Conservation (phyloP, 805 yeast genomes). For the Yarrowia sp. region DNA sequence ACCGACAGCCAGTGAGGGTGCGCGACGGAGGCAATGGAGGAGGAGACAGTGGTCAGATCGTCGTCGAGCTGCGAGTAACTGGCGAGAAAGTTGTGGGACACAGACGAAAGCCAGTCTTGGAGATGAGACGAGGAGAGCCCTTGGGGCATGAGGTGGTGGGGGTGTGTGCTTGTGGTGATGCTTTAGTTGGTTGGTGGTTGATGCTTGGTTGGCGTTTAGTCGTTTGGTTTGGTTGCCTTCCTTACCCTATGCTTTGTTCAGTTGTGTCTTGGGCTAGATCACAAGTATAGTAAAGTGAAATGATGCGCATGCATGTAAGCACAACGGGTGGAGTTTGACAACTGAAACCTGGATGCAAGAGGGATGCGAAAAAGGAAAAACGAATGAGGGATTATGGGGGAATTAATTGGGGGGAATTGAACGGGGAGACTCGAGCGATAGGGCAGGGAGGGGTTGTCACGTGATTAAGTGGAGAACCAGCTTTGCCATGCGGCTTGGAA, state of each 20-base stretch:
- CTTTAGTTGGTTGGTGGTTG: too few species aligned
- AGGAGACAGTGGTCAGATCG: not conserved
- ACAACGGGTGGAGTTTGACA: too few species aligned
- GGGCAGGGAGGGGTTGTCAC: not conserved
- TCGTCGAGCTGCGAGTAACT: slow-evolving; percentile 36
- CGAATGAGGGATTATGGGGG: not conserved
- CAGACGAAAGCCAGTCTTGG: slow-evolving; percentile 35
- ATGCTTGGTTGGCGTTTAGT: too few species aligned
- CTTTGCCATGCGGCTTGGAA: slow-evolving; percentile 11
- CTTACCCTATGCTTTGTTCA: too few species aligned
- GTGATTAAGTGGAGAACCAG: not conserved
- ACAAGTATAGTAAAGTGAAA: slow-evolving; percentile 1
- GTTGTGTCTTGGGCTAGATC: not conserved
- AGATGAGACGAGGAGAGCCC: not conserved
- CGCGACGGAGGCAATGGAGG: slow-evolving; percentile 5
- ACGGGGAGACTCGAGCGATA: not conserved
- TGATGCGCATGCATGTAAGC: not conserved
- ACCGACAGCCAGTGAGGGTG: slow-evolving; percentile 4
- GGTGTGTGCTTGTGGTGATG: not conserved
- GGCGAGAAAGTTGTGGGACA: slow-evolving; percentile 33
- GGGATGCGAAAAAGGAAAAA: not conserved
- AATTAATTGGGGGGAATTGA: not conserved
- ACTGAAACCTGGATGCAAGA: too few species aligned
- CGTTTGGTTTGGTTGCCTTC: too few species aligned
- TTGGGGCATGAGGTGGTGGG: slow-evolving; percentile 12